phyloP scores from a whole-genome alignment of 331 rosid species.

The Quercus tomentella region DNA sequence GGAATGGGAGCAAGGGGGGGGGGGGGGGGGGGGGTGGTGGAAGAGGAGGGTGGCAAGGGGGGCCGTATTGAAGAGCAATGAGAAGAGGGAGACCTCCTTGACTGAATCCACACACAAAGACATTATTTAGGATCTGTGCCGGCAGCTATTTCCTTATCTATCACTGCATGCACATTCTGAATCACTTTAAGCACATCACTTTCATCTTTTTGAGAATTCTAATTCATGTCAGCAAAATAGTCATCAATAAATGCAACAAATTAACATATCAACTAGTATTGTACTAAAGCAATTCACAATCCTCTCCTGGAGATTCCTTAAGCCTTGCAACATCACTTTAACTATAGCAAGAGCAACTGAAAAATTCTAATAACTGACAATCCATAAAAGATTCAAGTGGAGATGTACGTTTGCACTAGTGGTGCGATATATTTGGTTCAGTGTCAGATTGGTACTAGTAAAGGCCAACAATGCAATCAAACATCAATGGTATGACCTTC shows the following conservation, averaged over 20 bases:
- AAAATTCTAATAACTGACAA: not conserved
- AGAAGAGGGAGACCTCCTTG: constrained; percentile 65
- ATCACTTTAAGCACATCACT: constrained; percentile 67
- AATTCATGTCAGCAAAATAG: constrained; percentile 14
- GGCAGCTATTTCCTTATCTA: constrained; percentile 81
- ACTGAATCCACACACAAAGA: constrained; percentile 88
- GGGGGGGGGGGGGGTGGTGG: not conserved
- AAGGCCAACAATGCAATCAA: not conserved
- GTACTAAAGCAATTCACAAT: not conserved
- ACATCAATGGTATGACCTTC: not conserved
- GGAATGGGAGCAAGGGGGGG: not conserved
- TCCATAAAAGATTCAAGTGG: not conserved
- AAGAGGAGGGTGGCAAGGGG: not conserved
- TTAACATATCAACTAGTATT: constrained; percentile 8
- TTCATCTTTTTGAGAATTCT: constrained; percentile 74
- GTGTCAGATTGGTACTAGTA: not conserved
- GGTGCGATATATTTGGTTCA: too few relatives aligned
- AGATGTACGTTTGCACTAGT: not conserved
- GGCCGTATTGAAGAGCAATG: too few relatives aligned
- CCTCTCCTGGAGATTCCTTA: not conserved
- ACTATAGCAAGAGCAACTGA: not conserved
- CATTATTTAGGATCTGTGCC: constrained; percentile 67
- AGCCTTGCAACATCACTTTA: not conserved
- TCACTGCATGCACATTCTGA: constrained; percentile 64
- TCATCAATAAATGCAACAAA: constrained; percentile 9